Conservation (phyloP, 768 basidiomycete species). For the Suillus tomentosus region DNA sequence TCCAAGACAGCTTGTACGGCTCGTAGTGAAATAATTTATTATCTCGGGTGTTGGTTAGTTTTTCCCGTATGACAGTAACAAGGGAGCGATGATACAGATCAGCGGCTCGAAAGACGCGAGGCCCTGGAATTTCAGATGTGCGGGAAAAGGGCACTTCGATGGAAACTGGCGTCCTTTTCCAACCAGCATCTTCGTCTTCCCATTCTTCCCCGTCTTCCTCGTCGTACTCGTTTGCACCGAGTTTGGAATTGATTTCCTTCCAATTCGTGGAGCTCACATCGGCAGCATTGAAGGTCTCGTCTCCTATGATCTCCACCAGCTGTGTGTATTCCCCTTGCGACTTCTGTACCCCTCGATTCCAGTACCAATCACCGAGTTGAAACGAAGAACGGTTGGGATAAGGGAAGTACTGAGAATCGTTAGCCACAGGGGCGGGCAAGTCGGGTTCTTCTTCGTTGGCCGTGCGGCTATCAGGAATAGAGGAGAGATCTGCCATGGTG, state of each 20-base stretch:
- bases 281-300: neutral
- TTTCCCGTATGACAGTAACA: slow-evolving; percentile 20
- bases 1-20: slow-evolving; percentile 21
- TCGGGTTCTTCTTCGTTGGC: too few relatives aligned
- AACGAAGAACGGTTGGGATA: neutral
- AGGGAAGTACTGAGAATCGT: neutral
- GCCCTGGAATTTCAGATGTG: slow-evolving; percentile 6
- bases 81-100: slow-evolving; percentile 13
- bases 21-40: slow-evolving; percentile 18
- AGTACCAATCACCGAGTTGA: neutral
- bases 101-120: neutral
- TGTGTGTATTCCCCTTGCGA: neutral
- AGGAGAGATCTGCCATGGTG: neutral
- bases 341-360: neutral
- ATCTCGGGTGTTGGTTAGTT: slow-evolving; percentile 15
- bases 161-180: slow-evolving; percentile 13
- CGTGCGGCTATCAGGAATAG: neutral
- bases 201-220: slow-evolving; percentile 3
- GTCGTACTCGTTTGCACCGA: neutral
- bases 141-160: slow-evolving; percentile 18
- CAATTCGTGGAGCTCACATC: slow-evolving; percentile 9
- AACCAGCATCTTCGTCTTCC: slow-evolving; percentile 17
- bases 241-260: slow-evolving; percentile 4
- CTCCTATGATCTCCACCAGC: neutral
- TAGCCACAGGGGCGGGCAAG: neutral